Evolutionary conservation across 495 filamentous ascomycete species (phyloP).

Genomic region (Bryoglossum gracile): DNA sequence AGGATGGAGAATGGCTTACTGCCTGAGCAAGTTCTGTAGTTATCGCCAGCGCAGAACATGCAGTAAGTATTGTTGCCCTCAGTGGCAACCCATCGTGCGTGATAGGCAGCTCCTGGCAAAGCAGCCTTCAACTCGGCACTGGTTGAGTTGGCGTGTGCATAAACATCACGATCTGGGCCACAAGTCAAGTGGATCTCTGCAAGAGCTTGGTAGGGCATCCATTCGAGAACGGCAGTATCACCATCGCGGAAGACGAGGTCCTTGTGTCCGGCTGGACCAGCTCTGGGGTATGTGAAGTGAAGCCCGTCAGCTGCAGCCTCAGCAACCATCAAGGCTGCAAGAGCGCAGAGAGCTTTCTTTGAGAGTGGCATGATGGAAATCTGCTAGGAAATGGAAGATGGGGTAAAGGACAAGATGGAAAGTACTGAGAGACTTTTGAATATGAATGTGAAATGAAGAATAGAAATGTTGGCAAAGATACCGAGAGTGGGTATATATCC

Average conservation of each 20-base stretch:
- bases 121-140: background rate
- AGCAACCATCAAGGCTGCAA: background rate
- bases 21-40: background rate
- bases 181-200: background rate
- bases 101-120: background rate
- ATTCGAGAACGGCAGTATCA: background rate
- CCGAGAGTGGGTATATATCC: too few species aligned
- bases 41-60: background rate
- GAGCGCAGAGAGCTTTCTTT: background rate
- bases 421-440: too few species aligned
- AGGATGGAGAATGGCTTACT: too few species aligned
- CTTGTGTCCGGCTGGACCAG: background rate
- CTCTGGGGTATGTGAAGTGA: background rate
- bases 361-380: too few species aligned
- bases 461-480: too few species aligned
- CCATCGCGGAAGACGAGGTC: background rate
- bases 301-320: background rate
- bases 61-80: background rate
- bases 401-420: too few species aligned
- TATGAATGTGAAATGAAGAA: too few species aligned
- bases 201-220: background rate
- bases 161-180: background rate
- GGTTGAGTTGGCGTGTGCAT: background rate
- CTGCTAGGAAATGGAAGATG: too few species aligned
- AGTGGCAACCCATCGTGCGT: background rate